phyloP scores from a whole-genome alignment of 371 early-diverging fungal species.

The Mucor mucedo region DNA sequence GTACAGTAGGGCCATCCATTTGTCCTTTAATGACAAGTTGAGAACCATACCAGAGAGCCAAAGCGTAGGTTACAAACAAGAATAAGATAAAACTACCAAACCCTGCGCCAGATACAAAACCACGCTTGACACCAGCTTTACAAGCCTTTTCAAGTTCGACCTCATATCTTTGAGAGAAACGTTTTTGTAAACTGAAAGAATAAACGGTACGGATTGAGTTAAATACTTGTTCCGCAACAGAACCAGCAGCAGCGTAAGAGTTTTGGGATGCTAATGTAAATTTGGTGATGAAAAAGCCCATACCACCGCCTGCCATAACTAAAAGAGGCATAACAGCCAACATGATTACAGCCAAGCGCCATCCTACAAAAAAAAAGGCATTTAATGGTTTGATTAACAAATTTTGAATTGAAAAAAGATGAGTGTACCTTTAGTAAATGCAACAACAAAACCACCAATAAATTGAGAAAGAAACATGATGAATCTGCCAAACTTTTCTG shows the following conservation, averaged over 20 bases:
- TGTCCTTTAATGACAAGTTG: slow-evolving; percentile 53
- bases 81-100: slow-evolving; percentile 66
- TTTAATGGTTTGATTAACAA: too few species aligned
- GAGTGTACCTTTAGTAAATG: slow-evolving; percentile 67
- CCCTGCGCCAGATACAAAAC: slow-evolving; percentile 54
- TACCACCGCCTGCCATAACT: slow-evolving; percentile 47
- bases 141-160: slow-evolving; percentile 58
- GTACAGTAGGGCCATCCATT: slow-evolving; percentile 56
- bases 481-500: slow-evolving; percentile 79
- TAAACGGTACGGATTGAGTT: slow-evolving; percentile 86
- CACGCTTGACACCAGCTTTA: slow-evolving; percentile 59
- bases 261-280: slow-evolving; percentile 41
- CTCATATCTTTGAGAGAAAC: slow-evolving; percentile 69
- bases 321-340: slow-evolving; percentile 71
- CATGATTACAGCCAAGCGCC: slow-evolving; percentile 80
- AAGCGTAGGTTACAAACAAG: slow-evolving; percentile 66
- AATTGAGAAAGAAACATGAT: slow-evolving; percentile 59
- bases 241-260: slow-evolving; percentile 48
- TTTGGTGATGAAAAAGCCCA: slow-evolving; percentile 70
- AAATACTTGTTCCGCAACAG: slow-evolving; percentile 69
- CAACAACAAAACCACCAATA: slow-evolving; percentile 31
- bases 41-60: slow-evolving; percentile 85
- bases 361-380: slow-evolving; percentile 32
- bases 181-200: slow-evolving; percentile 80
- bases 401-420: not conserved